Evolutionary conservation across 768 basidiomycete genomes (phyloP).

Genomic region (Leccinum rimulosum): DNA sequence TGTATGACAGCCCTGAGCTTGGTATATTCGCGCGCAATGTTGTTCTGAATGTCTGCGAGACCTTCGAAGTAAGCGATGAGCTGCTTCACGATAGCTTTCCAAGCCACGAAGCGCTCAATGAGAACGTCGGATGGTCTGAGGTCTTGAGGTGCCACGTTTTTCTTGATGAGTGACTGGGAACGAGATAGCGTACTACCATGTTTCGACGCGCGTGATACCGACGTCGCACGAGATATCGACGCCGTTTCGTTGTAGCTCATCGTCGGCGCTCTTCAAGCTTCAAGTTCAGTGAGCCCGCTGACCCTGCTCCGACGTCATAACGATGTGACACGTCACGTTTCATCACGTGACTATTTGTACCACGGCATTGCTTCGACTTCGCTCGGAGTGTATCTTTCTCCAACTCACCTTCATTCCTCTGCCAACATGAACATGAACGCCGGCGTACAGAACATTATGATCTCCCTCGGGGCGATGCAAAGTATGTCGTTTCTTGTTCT

Average conservation of each 20-base stretch:
- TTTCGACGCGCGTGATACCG: slow-evolving; percentile 61
- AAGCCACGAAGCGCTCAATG: slow-evolving; percentile 90
- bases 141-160: slow-evolving; percentile 88
- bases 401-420: neutral
- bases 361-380: neutral
- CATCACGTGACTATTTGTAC: slow-evolving; percentile 10
- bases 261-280: neutral
- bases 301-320: slow-evolving; percentile 24
- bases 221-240: slow-evolving; percentile 67
- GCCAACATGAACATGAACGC: slow-evolving; percentile 77
- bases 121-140: slow-evolving; percentile 92
- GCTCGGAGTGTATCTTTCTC: no score
- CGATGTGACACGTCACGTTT: slow-evolving; percentile 17
- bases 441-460: slow-evolving; percentile 75
- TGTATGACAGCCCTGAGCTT: slow-evolving; percentile 96
- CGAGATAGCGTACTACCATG: slow-evolving; percentile 74
- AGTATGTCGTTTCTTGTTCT: slow-evolving; percentile 37
- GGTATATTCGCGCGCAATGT: slow-evolving; percentile 87
- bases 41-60: slow-evolving; percentile 83
- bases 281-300: neutral
- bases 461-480: slow-evolving; percentile 95
- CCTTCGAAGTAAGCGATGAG: slow-evolving; percentile 82
- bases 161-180: slow-evolving; percentile 88
- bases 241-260: slow-evolving; percentile 44
- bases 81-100: slow-evolving; percentile 97